Percentiles rank a stretch among this genome's conserved stretches.
Conservation (phyloP, 257 asterid species). For the Przewalskia tangutica region DNA sequence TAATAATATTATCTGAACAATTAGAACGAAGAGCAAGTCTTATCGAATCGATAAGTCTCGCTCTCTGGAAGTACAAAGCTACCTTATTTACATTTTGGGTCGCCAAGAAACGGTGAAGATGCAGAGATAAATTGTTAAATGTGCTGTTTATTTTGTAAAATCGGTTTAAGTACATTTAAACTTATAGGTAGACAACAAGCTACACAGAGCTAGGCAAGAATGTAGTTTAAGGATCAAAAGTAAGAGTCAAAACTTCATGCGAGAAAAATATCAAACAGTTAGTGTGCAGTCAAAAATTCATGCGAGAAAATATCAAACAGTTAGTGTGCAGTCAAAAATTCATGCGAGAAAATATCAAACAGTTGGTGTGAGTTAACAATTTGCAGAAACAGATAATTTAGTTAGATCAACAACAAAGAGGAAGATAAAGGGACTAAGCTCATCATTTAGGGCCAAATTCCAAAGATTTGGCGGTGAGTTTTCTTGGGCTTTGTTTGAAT, state of each 20-base stretch:
- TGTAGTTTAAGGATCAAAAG: background rate
- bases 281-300: background rate
- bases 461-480: background rate
- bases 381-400: background rate
- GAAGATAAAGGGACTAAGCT: background rate
- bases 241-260: background rate
- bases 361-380: background rate
- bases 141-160: conserved; percentile 14
- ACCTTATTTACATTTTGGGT: conserved; percentile 48
- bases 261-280: background rate
- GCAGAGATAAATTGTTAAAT: conserved; percentile 20
- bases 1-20: conserved; percentile 43
- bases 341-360: background rate
- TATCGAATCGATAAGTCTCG: conserved; percentile 71
- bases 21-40: conserved; percentile 65
- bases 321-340: too few relatives aligned
- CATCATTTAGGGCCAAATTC: background rate
- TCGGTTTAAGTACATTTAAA: conserved; percentile 26
- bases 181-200: background rate
- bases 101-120: conserved; percentile 31
- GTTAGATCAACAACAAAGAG: background rate
- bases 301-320: background rate
- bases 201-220: background rate
- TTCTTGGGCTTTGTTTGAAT: background rate
- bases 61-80: conserved; percentile 62